These are phyloP conservation scores for Arctium lappa DNA, from an alignment of 129 eudicot species.

Conservation along the genomic window DNA sequence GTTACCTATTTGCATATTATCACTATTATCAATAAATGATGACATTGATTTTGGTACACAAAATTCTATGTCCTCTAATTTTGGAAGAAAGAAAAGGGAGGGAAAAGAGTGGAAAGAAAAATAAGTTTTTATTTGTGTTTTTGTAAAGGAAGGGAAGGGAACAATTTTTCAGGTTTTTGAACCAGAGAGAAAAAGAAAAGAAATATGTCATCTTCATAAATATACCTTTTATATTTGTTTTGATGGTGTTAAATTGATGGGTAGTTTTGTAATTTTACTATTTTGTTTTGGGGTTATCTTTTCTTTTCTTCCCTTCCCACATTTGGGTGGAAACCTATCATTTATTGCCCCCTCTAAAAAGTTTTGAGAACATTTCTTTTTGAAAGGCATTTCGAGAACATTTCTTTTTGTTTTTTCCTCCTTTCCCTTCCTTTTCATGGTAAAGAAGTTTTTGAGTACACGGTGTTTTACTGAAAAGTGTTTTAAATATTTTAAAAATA, in stretches of 20 bases:
- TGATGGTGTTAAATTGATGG: background rate
- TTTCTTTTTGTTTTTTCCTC: background rate
- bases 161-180: background rate
- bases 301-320: background rate
- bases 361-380: background rate
- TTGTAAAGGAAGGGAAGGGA: background rate
- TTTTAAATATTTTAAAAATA: background rate
- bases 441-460: background rate
- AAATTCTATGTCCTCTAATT: too few species aligned
- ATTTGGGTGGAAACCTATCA: background rate
- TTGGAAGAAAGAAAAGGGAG: too few species aligned
- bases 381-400: too few species aligned
- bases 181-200: background rate
- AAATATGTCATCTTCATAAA: background rate
- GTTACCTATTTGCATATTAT: background rate
- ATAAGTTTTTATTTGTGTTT: too few species aligned
- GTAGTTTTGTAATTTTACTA: background rate
- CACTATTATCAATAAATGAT: background rate
- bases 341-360: background rate
- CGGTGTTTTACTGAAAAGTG: background rate
- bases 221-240: background rate
- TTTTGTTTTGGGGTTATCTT: background rate
- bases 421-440: background rate
- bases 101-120: too few species aligned
- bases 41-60: background rate